Evolutionary conservation across 805 yeast genomes (phyloP).

Genomic region (Blastobotrys robertii): DNA sequence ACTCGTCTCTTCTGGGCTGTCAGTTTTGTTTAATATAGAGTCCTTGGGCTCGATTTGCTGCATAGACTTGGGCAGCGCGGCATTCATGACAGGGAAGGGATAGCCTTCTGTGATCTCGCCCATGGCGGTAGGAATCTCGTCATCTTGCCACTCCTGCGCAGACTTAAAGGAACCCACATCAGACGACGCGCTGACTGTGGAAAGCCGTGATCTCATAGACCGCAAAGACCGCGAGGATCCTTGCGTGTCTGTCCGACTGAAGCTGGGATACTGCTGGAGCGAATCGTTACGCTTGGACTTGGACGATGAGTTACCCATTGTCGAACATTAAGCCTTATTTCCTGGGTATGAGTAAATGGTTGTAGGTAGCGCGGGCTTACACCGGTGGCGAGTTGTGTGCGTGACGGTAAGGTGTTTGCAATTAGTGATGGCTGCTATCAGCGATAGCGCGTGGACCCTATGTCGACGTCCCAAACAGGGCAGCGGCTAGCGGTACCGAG

Average conservation of each 20-base stretch:
- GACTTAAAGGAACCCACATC: conserved; percentile 19
- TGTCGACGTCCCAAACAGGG: too few species aligned
- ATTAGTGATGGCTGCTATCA: too few species aligned
- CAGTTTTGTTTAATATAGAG: conserved; percentile 42
- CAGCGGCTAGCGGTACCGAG: too few species aligned
- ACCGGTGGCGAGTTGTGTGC: too few species aligned
- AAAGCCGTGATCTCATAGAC: conserved; percentile 25
- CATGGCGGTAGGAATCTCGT: conserved; percentile 48
- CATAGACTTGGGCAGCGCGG: conserved; percentile 55
- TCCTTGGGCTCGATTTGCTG: conserved; percentile 59
- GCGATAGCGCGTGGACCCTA: too few species aligned
- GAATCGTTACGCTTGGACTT: conserved; percentile 11
- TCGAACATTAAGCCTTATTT: too few species aligned
- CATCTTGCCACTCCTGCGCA: conserved; percentile 23
- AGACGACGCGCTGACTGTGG: conserved; percentile 13
- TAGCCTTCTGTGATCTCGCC: conserved; percentile 10
- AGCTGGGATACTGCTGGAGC: conserved; percentile 28
- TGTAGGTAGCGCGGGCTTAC: too few species aligned
- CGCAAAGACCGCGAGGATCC: conserved; percentile 28
- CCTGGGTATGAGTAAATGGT: too few species aligned
- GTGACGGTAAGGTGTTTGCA: too few species aligned
- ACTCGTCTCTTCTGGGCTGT: not conserved
- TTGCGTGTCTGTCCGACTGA: conserved; percentile 32
- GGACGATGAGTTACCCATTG: too few species aligned
- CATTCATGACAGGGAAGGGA: conserved; percentile 19